Conservation (phyloP, 2,329 filamentous ascomycete genomes). For the Dendryphion nanum region DNA sequence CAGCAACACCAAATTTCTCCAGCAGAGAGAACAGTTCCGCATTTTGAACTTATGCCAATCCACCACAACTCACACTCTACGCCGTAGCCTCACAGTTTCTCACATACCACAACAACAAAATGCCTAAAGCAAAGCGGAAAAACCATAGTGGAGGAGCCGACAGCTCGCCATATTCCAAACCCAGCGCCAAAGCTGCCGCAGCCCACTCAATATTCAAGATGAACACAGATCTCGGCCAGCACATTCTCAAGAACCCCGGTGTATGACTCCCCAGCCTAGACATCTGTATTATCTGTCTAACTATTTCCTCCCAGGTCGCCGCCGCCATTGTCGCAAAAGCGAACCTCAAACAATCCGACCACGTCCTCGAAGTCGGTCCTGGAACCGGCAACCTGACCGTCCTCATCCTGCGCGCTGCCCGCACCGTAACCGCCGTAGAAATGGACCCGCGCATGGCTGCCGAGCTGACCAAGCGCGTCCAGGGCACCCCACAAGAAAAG, state of each 20-base stretch:
- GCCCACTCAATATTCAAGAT: slow-evolving; percentile 94
- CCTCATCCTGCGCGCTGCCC: slow-evolving; percentile 82
- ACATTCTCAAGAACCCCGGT: slow-evolving; percentile 90
- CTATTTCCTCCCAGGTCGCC: slow-evolving; percentile 60
- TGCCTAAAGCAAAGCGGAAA: slow-evolving; percentile 48
- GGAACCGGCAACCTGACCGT: slow-evolving; percentile 89
- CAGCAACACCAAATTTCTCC: slow-evolving; percentile 19
- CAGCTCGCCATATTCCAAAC: slow-evolving; percentile 46
- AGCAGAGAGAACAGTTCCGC: neutral
- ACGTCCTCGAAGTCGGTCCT: slow-evolving; percentile 87
- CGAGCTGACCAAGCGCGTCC: slow-evolving; percentile 89
- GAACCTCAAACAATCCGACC: slow-evolving; percentile 81
- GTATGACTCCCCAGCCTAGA: neutral
- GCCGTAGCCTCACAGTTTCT: too few relatives aligned
- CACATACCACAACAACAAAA: slow-evolving; percentile 18
- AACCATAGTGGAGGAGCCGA: slow-evolving; percentile 30
- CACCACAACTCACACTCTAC: too few relatives aligned
- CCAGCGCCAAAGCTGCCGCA: slow-evolving; percentile 48
- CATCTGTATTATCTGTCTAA: neutral
- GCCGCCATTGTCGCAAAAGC: slow-evolving; percentile 84
- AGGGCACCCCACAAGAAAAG: slow-evolving; percentile 75
- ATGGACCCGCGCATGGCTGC: slow-evolving; percentile 96
- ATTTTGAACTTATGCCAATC: too few relatives aligned
- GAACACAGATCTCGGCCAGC: slow-evolving; percentile 85
- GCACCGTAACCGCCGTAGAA: slow-evolving; percentile 82